Base-by-base conservation (phyloP, 169 alveolate species). In the Neospora caninum region DNA sequence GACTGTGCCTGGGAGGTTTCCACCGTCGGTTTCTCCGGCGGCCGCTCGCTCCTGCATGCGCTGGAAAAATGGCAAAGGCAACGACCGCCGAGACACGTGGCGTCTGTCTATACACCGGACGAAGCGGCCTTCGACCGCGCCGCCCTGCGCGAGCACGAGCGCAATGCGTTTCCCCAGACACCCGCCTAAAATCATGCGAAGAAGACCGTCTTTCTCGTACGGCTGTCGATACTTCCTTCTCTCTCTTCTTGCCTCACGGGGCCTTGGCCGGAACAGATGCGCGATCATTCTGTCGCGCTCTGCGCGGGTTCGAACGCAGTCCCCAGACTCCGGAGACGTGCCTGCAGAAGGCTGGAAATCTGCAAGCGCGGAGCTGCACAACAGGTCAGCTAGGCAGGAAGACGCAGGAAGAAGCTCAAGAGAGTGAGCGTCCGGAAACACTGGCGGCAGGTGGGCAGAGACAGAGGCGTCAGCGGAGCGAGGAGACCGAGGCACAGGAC, bases 111-210 rank as follows among this genome's bases (percentile, higher is more conserved):
- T 64, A 27, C 73, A 64, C 34, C 73, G 73, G 34, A 64, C 73
- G 73, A 64, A 64, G n/a, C 73, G n/a, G 73, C 73, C 73, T 27
- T 64, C 73, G 73, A 64, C 73, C 7, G 73, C 73, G 73, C 73
- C 73, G 34, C 73, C 73, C 73, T 64, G 73, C 25, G n/a, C 31
- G 31, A 64, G 73, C 25, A 64, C 73, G 7, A 64, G 73, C 31
- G 73, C 73, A 22, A 64, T 22, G 25, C 73, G 73, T 27, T 22
- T 7, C 31, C n/a, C 34, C 7, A 22, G 4, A 29, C 73, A 64
- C 7, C 73, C 73, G 73, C 20, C 20, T 27, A 64, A 64, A 64
- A 22, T 27, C 16, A 22, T 29, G 73, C 73, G 73, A 4, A 64
- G 73, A 64, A 64, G 73, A 29, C 73, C 73, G 73, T 64, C 73